Base-by-base conservation (phyloP, 2,329 filamentous ascomycete species). In the Penicillium aurantiogriseum region DNA sequence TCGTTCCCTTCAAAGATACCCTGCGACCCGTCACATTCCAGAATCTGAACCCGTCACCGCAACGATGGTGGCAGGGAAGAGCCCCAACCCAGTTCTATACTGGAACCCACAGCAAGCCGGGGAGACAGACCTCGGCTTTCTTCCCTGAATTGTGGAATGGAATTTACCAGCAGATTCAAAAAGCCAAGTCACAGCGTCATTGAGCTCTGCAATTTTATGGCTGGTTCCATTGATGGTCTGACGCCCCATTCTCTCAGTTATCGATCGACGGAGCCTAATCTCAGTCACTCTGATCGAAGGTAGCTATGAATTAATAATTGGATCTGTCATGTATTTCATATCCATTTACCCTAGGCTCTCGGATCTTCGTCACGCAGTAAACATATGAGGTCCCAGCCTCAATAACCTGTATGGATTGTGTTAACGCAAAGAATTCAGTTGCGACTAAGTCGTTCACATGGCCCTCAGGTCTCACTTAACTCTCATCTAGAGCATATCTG, bases 61-160 rank as follows among this genome's bases (percentile, higher is more conserved):
- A 69, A 25, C 68, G 69, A 7, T 77, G 75, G 71, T 78, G 72
- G 71, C 67, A 69, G 57, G 71, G 71, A 5, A 73, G 65, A 43
- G 61, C 70, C n/a, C 67, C 70, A 4, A 70, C 66, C 11, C 67
- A 76, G 21, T 79, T 79, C 56, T 79, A 72, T 62, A 68, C 76
- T 5, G 63, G 61, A n/a, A 63, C 69, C 40, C 69, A 72, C 45
- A 77, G 74, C 51, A 70, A 69, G 31, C 69, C 71, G n/a, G 74
- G 74, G 8, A 69, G 64, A 46, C 59, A 71, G 23, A 75, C 77
- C 0, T 64, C 71, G 13, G 73, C 69, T 6, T 78, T 76, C 52
- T 77, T 72, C 55, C 77, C 77, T 15, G 76, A 77, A 40, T 59
- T 77, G 23, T 80, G 78, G 78, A 72, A 72, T 36, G 65, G 70